Conservation (phyloP, 768 basidiomycete genomes). For the Tulasnella calospora region DNA sequence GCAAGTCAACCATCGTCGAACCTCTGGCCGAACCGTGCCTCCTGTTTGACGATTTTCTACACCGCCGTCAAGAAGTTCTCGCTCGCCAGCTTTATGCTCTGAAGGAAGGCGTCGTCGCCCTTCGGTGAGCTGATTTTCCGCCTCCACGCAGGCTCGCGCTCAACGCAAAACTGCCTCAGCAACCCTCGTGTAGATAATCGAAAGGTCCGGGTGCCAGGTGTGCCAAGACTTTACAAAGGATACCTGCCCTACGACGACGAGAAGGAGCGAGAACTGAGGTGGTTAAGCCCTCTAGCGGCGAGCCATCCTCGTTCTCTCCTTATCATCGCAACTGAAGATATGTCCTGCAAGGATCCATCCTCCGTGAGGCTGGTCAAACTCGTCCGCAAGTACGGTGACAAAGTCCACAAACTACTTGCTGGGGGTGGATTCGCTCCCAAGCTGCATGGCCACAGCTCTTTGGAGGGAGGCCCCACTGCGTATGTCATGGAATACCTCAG, state of each 20-base stretch:
- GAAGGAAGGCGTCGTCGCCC: not conserved
- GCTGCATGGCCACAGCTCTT: not conserved
- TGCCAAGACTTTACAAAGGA: too few species aligned
- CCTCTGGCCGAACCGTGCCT: conserved; percentile 16
- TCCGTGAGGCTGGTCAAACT: conserved; percentile 9
- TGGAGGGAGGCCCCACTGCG: conserved; percentile 22
- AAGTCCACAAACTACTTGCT: conserved; percentile 19
- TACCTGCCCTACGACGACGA: too few species aligned
- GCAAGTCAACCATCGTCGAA: conserved; percentile 14
- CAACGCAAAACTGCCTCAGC: too few species aligned
- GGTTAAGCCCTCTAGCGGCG: too few species aligned
- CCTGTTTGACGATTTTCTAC: not conserved
- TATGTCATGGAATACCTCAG: conserved; percentile 18
- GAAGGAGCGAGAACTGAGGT: too few species aligned
- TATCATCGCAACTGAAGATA: not conserved
- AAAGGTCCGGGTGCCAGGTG: too few species aligned
- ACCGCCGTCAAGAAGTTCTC: conserved; percentile 9
- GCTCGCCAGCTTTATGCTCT: conserved; percentile 19
- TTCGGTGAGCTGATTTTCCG: too few species aligned
- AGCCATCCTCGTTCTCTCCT: not conserved
- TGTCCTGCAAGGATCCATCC: too few species aligned
- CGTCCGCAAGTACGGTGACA: conserved; percentile 14
- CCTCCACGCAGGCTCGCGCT: too few species aligned
- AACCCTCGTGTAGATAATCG: too few species aligned
- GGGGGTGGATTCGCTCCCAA: conserved; percentile 11